Evolutionary conservation across 2,329 filamentous ascomycete species (phyloP).

Genomic region (Colletotrichum karsti): DNA sequence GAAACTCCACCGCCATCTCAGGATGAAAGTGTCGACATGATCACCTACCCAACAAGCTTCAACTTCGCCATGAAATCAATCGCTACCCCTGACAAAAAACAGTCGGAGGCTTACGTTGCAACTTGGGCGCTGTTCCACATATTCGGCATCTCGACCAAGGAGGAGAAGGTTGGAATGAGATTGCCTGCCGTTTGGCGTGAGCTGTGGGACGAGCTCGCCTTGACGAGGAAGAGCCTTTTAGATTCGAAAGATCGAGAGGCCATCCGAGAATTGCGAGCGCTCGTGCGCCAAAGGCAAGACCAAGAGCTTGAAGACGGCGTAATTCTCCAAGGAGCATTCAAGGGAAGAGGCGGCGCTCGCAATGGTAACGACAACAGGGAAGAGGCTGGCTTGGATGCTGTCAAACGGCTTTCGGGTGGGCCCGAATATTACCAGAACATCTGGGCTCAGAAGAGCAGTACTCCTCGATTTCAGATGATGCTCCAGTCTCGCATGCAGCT

Average conservation of each 20-base stretch:
- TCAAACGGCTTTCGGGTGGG: slow-evolving; percentile 45
- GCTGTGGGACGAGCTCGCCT: slow-evolving; percentile 82
- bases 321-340: slow-evolving; percentile 80
- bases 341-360: slow-evolving; percentile 62
- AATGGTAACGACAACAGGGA: slow-evolving; percentile 57
- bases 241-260: slow-evolving; percentile 76
- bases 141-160: slow-evolving; percentile 79
- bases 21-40: slow-evolving; percentile 46
- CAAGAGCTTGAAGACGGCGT: slow-evolving; percentile 78
- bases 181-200: slow-evolving; percentile 85
- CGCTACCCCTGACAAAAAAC: slow-evolving; percentile 77
- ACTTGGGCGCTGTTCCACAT: slow-evolving; percentile 84
- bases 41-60: slow-evolving; percentile 59
- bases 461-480: slow-evolving; percentile 80
- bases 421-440: slow-evolving; percentile 64
- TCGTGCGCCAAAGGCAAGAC: slow-evolving; percentile 74
- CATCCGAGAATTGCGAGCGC: slow-evolving; percentile 73
- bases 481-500: slow-evolving; percentile 79
- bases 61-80: slow-evolving; percentile 78
- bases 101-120: slow-evolving; percentile 88
- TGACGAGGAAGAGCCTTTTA: slow-evolving; percentile 72
- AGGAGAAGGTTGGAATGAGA: slow-evolving; percentile 84
- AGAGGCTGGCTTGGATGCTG: slow-evolving; percentile 54
- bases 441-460: slow-evolving; percentile 66
- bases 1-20: slow-evolving; percentile 52